Evolutionary conservation across 176 grass and related monocot genomes (phyloP).

Genomic region (Triticum monococcum): DNA sequence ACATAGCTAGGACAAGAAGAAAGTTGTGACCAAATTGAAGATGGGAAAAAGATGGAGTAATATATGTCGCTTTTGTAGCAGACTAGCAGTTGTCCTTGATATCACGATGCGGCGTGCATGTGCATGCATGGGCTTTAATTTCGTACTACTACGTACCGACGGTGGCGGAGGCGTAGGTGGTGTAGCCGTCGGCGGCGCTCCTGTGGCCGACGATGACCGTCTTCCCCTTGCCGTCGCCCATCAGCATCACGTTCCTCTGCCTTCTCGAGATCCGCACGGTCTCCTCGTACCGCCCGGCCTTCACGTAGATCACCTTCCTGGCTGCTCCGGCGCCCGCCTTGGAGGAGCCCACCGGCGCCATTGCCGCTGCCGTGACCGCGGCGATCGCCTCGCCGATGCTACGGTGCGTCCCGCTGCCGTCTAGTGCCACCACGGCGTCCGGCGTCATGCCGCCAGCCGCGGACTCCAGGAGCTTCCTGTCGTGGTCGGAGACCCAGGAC

Average conservation of each 20-base stretch:
- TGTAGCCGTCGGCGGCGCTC: constrained; percentile 55
- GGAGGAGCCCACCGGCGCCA: not conserved
- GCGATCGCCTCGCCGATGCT: constrained; percentile 76
- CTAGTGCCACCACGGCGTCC: constrained; percentile 77
- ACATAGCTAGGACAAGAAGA: not conserved
- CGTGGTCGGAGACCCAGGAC: constrained; percentile 45
- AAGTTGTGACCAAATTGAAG: not conserved
- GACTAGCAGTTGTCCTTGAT: not conserved
- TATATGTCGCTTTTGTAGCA: not conserved
- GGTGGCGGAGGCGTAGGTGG: constrained; percentile 64
- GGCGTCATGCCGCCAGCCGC: constrained; percentile 19
- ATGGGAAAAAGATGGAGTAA: not conserved
- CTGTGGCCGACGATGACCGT: constrained; percentile 61
- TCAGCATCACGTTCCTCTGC: constrained; percentile 66
- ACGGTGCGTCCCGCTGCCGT: constrained; percentile 74
- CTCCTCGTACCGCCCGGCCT: constrained; percentile 74
- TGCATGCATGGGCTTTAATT: not conserved
- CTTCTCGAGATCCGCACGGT: constrained; percentile 46
- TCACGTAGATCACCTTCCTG: constrained; percentile 75
- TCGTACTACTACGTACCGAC: constrained; percentile 48
- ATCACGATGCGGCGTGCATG: not conserved
- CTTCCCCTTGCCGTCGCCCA: constrained; percentile 85
- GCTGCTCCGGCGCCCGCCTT: not conserved
- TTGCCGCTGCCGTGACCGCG: constrained; percentile 29
- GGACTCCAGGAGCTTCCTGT: constrained; percentile 54